A percentile compares a stretch with the other conserved stretches of the same genome.
These are phyloP conservation scores for Alternaria arborescens DNA, from an alignment of 2,329 filamentous ascomycete species.

Conservation along the genomic window DNA sequence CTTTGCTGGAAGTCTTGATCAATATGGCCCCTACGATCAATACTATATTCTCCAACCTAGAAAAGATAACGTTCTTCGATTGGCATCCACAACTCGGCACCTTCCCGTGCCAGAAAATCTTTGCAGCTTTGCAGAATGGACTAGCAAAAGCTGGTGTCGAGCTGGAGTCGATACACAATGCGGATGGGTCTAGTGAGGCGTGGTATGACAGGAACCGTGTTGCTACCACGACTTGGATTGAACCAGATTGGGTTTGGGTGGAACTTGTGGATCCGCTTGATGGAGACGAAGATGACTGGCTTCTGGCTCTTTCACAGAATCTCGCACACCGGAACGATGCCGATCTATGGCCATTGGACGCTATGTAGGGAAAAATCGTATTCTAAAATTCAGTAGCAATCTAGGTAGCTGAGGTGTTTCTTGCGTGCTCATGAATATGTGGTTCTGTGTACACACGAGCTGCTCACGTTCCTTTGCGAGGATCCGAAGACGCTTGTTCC, in stretches of 20 bases:
- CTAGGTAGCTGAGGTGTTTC: too few relatives aligned
- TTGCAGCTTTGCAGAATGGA: constrained; percentile 2
- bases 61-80: not conserved
- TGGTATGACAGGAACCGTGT: not conserved
- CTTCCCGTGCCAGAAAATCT: constrained; percentile 8
- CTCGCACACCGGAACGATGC: too few relatives aligned
- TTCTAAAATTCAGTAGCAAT: not conserved
- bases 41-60: not conserved
- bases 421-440: too few relatives aligned
- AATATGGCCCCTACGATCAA: not conserved
- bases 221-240: not conserved
- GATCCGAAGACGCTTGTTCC: too few relatives aligned
- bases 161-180: not conserved
- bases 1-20: constrained; percentile 1
- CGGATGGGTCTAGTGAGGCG: not conserved
- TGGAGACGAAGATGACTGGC: not conserved
- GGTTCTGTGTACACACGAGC: too few relatives aligned
- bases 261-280: not conserved
- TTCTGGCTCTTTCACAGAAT: too few relatives aligned
- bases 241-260: constrained; percentile 13
- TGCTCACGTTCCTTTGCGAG: too few relatives aligned
- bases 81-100: constrained; percentile 11
- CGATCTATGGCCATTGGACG: too few relatives aligned
- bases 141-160: constrained; percentile 1
- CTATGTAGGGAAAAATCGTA: not conserved